phyloP scores from a whole-genome alignment of 495 filamentous ascomycete species.

The Lophiotrema nucula region DNA sequence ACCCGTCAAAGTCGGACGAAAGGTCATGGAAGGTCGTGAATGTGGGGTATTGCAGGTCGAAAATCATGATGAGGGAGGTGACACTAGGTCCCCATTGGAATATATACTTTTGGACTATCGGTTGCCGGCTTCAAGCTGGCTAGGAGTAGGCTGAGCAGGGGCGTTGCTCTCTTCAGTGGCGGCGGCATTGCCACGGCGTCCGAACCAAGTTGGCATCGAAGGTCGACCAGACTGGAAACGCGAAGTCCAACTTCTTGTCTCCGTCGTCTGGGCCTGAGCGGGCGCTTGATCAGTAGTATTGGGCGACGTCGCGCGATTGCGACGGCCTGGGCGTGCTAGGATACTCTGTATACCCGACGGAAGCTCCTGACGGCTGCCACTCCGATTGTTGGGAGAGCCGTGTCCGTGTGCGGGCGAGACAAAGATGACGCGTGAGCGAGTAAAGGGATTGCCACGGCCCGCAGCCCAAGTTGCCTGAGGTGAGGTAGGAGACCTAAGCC shows the following conservation, averaged over 20 bases:
- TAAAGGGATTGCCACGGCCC: constrained; percentile 26
- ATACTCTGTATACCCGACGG: constrained; percentile 10
- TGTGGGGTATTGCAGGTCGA: too few species aligned
- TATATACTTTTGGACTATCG: constrained; percentile 15
- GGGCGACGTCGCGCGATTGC: constrained; percentile 3
- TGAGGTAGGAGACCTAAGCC: constrained; percentile 27
- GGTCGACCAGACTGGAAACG: constrained; percentile 1
- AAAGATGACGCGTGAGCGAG: constrained; percentile 27
- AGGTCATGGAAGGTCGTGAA: too few species aligned
- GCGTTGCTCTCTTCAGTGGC: constrained; percentile 6
- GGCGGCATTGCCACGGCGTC: constrained; percentile 8
- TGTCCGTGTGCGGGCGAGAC: neutral
- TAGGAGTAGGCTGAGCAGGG: constrained; percentile 21
- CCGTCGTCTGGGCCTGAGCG: constrained; percentile 4
- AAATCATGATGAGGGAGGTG: too few species aligned
- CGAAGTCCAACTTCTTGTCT: constrained; percentile 8
- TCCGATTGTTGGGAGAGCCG: neutral
- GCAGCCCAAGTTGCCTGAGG: constrained; percentile 21
- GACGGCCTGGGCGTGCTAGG: constrained; percentile 15
- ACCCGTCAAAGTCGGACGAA: too few species aligned
- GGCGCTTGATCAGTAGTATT: neutral
- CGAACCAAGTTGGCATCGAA: constrained; percentile 15
- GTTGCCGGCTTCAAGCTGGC: constrained; percentile 33
- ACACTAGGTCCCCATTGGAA: neutral
- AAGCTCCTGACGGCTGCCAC: constrained; percentile 6